These are phyloP conservation scores for Cylindrotheca fusiformis DNA, from an alignment of 108 stramenopile genomes.

Conservation along the genomic window DNA sequence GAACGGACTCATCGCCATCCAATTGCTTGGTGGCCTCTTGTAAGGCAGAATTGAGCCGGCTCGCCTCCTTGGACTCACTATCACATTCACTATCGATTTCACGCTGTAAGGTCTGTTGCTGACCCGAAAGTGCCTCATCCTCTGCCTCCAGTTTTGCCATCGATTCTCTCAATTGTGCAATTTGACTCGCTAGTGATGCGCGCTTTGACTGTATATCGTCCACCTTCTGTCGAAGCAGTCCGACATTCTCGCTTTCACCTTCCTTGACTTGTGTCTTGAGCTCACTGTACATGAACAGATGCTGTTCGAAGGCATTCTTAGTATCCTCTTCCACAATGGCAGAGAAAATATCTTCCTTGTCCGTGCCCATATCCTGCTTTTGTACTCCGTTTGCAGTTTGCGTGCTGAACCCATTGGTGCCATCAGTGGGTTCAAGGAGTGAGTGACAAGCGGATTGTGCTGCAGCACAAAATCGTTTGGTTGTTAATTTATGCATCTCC, in stretches of 20 bases:
- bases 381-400: background rate
- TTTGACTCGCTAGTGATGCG: background rate
- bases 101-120: background rate
- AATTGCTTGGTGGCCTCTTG: conserved; percentile 6
- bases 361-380: background rate
- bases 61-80: background rate
- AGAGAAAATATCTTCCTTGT: conserved; percentile 17
- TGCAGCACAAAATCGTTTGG: conserved; percentile 6
- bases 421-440: background rate
- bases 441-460: conserved; percentile 1
- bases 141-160: background rate
- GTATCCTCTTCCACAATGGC: conserved; percentile 19
- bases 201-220: background rate
- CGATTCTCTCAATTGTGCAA: background rate
- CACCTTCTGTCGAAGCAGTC: background rate
- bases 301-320: conserved; percentile 6
- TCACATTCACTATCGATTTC: conserved; percentile 5
- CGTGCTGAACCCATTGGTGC: background rate
- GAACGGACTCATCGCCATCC: conserved; percentile 13
- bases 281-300: background rate
- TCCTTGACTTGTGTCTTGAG: background rate
- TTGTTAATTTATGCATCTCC: background rate
- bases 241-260: background rate
- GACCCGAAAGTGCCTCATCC: background rate
- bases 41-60: background rate